phyloP scores from a whole-genome alignment of 1,139 yeast genomes.

The Yarrowia galli region DNA sequence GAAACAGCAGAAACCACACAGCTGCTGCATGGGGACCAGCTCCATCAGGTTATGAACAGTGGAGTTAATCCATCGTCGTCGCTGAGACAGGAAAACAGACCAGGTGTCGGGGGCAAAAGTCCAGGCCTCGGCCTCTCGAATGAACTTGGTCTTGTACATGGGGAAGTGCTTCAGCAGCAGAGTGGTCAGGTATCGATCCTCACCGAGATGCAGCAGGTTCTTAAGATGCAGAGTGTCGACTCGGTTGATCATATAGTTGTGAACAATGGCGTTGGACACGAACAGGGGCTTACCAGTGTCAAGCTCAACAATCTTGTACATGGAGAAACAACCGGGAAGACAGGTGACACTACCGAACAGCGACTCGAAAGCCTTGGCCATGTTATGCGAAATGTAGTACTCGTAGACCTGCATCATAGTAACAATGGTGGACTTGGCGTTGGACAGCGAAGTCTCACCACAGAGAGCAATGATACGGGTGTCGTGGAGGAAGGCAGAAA shows the following conservation, averaged over 20 bases:
- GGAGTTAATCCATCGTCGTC: slow-evolving; percentile 57
- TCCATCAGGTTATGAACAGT: slow-evolving; percentile 55
- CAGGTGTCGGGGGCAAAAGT: slow-evolving; percentile 57
- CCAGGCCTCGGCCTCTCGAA: slow-evolving; percentile 53
- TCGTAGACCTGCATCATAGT: slow-evolving; percentile 57
- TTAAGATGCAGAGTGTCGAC: slow-evolving; percentile 55
- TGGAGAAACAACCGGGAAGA: slow-evolving; percentile 55
- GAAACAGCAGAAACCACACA: slow-evolving; percentile 57
- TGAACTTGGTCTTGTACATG: slow-evolving; percentile 53
- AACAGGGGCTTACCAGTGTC: slow-evolving; percentile 53
- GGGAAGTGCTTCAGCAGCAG: slow-evolving; percentile 52
- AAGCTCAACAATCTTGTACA: slow-evolving; percentile 52
- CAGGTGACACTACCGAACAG: slow-evolving; percentile 56
- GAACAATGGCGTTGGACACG: slow-evolving; percentile 52
- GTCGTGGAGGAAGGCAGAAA: slow-evolving; percentile 52
- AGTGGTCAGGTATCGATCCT: slow-evolving; percentile 55
- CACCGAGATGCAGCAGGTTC: slow-evolving; percentile 55
- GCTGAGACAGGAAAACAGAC: slow-evolving; percentile 54
- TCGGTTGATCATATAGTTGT: slow-evolving; percentile 51
- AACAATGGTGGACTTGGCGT: slow-evolving; percentile 52
- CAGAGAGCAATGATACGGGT: slow-evolving; percentile 54
- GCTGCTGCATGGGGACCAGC: slow-evolving; percentile 53
- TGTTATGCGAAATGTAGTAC: slow-evolving; percentile 55
- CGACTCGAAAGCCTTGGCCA: slow-evolving; percentile 55
- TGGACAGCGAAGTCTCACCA: slow-evolving; percentile 55